Evolutionary conservation across 2,329 filamentous ascomycete species (phyloP).

Genomic region (Hypoxylon sp.): DNA sequence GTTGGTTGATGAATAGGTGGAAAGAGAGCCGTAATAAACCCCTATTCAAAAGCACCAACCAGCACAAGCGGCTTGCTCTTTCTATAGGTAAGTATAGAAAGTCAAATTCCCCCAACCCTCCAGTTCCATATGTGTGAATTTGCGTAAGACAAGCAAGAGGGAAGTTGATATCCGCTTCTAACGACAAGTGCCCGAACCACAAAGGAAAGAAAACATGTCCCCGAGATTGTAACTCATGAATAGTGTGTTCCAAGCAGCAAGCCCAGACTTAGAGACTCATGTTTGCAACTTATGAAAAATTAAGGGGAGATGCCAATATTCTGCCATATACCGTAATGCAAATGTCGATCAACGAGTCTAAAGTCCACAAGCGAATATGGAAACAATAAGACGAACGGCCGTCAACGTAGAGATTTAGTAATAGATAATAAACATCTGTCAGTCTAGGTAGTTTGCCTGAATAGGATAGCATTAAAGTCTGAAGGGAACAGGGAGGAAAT

Average conservation of each 20-base stretch:
- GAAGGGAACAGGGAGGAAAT: slow-evolving; percentile 1
- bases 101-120: background rate
- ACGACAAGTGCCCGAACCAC: slow-evolving; percentile 11
- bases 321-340: slow-evolving; percentile 14
- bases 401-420: slow-evolving; percentile 24
- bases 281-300: slow-evolving; percentile 6
- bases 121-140: too few relatives aligned
- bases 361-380: background rate
- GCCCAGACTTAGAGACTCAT: slow-evolving; percentile 19
- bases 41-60: too few relatives aligned
- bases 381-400: slow-evolving; percentile 1
- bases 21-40: too few relatives aligned
- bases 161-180: slow-evolving; percentile 14
- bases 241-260: slow-evolving; percentile 5
- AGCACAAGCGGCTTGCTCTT: too few relatives aligned
- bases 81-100: slow-evolving; percentile 10
- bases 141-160: background rate
- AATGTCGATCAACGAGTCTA: slow-evolving; percentile 8
- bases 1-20: background rate
- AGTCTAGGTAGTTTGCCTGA: slow-evolving; percentile 9
- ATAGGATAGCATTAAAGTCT: slow-evolving; percentile 4
- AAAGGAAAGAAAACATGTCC: slow-evolving; percentile 29
- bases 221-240: slow-evolving; percentile 13
- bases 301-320: slow-evolving; percentile 8
- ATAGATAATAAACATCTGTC: slow-evolving; percentile 13